phyloP scores from a whole-genome alignment of 2,329 filamentous ascomycete genomes.

The Claviceps purpurea region DNA sequence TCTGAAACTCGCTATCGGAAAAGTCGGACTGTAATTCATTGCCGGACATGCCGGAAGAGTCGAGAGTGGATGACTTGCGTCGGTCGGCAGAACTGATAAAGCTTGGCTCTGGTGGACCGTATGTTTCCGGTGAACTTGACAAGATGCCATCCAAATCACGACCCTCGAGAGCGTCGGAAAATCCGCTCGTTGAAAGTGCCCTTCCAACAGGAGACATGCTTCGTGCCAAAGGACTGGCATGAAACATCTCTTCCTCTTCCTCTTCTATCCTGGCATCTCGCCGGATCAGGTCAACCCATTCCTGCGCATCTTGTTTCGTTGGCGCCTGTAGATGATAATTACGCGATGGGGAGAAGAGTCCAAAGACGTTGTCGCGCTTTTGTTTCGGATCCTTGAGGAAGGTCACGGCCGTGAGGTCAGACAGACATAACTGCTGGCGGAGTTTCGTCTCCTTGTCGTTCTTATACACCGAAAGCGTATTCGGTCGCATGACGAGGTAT shows the following conservation, averaged over 20 bases:
- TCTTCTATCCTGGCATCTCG: conserved; percentile 72
- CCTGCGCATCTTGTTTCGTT: conserved; percentile 59
- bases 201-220: conserved; percentile 25
- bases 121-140: conserved; percentile 50
- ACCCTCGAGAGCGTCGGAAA: conserved; percentile 6
- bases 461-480: conserved; percentile 85
- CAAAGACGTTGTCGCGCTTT: conserved; percentile 77
- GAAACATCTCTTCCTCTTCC: conserved; percentile 71
- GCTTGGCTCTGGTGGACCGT: conserved; percentile 20
- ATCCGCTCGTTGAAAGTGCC: conserved; percentile 1
- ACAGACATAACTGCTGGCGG: conserved; percentile 73
- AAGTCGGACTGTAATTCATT: conserved; percentile 71
- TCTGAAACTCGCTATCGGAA: conserved; percentile 52
- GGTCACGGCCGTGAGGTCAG: conserved; percentile 83
- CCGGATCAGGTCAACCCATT: conserved; percentile 77
- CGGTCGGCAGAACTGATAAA: conserved; percentile 23
- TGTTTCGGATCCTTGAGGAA: conserved; percentile 81
- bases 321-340: conserved; percentile 83
- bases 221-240: conserved; percentile 50
- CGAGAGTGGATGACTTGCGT: conserved; percentile 47
- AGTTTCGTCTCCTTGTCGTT: conserved; percentile 81
- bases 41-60: conserved; percentile 49
- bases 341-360: conserved; percentile 76
- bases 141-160: conserved; percentile 28
- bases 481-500: conserved; percentile 80